A percentile compares a stretch with the other conserved stretches of the same genome.
phyloP scores from a whole-genome alignment of 2,329 filamentous ascomycete species.

The Clonostachys solani region DNA sequence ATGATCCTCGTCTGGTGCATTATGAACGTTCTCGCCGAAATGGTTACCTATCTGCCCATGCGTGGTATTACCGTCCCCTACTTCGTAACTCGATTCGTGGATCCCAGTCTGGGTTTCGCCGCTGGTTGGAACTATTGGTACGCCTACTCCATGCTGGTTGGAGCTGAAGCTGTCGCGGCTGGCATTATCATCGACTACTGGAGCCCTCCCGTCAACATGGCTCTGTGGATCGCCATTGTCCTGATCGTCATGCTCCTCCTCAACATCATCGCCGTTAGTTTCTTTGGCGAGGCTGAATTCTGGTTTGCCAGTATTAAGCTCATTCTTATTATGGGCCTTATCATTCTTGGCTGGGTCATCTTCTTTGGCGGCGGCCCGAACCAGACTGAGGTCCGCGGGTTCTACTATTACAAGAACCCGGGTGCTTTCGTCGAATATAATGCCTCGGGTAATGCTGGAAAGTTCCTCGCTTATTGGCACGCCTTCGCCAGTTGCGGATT shows the following conservation, averaged over 20 bases:
- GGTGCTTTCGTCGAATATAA: conserved; percentile 44
- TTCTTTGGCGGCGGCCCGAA: conserved; percentile 51
- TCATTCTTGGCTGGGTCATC: conserved; percentile 51
- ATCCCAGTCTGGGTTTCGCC: conserved; percentile 51
- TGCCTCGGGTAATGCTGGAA: conserved; percentile 37
- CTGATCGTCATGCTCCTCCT: conserved; percentile 47
- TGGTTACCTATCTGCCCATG: conserved; percentile 50
- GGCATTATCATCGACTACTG: conserved; percentile 58
- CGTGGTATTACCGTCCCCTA: conserved; percentile 54
- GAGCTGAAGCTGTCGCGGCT: conserved; percentile 53
- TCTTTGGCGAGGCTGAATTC: conserved; percentile 60
- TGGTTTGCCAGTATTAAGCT: conserved; percentile 59
- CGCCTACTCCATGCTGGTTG: conserved; percentile 53
- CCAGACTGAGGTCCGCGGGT: conserved; percentile 40
- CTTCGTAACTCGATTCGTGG: conserved; percentile 50
- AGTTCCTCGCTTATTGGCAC: conserved; percentile 56
- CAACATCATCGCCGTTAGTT: conserved; percentile 51
- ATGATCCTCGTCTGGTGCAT: conserved; percentile 48
- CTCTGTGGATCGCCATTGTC: conserved; percentile 57
- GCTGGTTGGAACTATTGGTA: conserved; percentile 61
- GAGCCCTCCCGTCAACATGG: conserved; percentile 44
- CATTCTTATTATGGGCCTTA: conserved; percentile 51
- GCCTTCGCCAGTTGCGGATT: conserved; percentile 55
- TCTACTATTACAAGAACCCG: conserved; percentile 29
- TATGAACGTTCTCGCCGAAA: conserved; percentile 52